phyloP scores from a whole-genome alignment of 352 stramenopile genomes.

The Globisporangium paddicum region DNA sequence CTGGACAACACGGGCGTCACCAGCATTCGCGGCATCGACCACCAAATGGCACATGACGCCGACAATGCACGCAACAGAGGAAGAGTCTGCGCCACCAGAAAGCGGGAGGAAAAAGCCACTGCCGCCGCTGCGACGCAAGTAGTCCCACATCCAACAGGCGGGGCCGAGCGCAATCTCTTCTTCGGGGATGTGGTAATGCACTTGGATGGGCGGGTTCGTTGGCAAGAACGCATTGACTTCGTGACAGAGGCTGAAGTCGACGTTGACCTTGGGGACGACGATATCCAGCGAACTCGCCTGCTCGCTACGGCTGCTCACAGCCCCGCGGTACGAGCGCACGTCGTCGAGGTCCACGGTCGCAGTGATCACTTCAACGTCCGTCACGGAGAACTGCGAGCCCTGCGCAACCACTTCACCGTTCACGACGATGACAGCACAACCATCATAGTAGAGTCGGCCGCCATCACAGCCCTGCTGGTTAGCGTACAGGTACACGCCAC shows the following conservation, averaged over 20 bases:
- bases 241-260: slow-evolving; percentile 71
- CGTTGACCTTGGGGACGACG: slow-evolving; percentile 56
- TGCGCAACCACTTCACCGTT: slow-evolving; percentile 96
- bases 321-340: slow-evolving; percentile 94
- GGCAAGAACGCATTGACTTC: slow-evolving; percentile 35
- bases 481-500: slow-evolving; percentile 97
- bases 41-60: slow-evolving; percentile 97
- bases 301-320: slow-evolving; percentile 90
- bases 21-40: slow-evolving; percentile 70
- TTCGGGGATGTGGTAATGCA: slow-evolving; percentile 86
- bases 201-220: slow-evolving; percentile 43
- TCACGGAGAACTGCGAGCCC: slow-evolving; percentile 94
- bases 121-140: slow-evolving; percentile 87
- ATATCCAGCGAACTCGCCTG: slow-evolving; percentile 84
- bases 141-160: slow-evolving; percentile 99
- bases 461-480: slow-evolving; percentile 98
- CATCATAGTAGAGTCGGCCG: slow-evolving; percentile 96
- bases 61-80: slow-evolving; percentile 95
- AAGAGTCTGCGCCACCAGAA: slow-evolving; percentile 95
- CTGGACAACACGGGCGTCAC: slow-evolving; percentile 69
- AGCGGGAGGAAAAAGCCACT: slow-evolving; percentile 95
- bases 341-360: slow-evolving; percentile 97
- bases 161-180: slow-evolving; percentile 97
- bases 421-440: slow-evolving; percentile 95
- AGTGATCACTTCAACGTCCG: slow-evolving; percentile 95